Evolutionary conservation across 2,329 filamentous ascomycete genomes (phyloP).

Genomic region (Alternaria sp.): DNA sequence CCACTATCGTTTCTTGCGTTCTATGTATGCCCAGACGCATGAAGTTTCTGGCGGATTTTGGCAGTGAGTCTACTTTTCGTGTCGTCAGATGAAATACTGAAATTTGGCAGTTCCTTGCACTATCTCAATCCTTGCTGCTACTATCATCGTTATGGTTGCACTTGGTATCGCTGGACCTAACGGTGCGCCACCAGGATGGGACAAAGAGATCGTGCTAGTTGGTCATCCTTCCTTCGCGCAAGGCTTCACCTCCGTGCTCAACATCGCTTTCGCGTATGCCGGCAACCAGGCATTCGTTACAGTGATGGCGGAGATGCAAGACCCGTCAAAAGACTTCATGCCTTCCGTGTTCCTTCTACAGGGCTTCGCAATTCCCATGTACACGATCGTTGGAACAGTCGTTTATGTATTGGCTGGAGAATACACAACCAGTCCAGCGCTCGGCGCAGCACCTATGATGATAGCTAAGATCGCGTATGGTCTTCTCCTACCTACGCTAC

Average conservation of each 20-base stretch:
- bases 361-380: constrained; percentile 65
- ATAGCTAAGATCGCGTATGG: constrained; percentile 69
- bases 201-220: background rate
- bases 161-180: constrained; percentile 59
- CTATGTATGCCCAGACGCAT: constrained; percentile 38
- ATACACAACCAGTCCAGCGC: constrained; percentile 66
- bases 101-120: constrained; percentile 47
- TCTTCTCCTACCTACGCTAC: constrained; percentile 70
- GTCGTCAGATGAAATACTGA: background rate
- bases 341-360: constrained; percentile 62
- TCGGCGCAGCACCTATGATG: constrained; percentile 62
- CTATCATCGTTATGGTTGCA: constrained; percentile 69
- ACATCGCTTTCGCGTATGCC: constrained; percentile 72
- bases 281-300: constrained; percentile 70
- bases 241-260: constrained; percentile 40
- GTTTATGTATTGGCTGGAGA: constrained; percentile 69
- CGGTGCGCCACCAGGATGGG: constrained; percentile 12
- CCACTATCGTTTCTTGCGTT: constrained; percentile 62
- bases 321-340: constrained; percentile 60
- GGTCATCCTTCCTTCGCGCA: constrained; percentile 10
- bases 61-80: background rate
- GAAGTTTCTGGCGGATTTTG: constrained; percentile 17
- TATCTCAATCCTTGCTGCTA: constrained; percentile 65
- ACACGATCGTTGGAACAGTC: constrained; percentile 65
- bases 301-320: constrained; percentile 67